A percentile compares a stretch with the other conserved stretches of the same genome.
phyloP scores from a whole-genome alignment of 2,329 filamentous ascomycete species.

The Sclerotinia glacialis region DNA sequence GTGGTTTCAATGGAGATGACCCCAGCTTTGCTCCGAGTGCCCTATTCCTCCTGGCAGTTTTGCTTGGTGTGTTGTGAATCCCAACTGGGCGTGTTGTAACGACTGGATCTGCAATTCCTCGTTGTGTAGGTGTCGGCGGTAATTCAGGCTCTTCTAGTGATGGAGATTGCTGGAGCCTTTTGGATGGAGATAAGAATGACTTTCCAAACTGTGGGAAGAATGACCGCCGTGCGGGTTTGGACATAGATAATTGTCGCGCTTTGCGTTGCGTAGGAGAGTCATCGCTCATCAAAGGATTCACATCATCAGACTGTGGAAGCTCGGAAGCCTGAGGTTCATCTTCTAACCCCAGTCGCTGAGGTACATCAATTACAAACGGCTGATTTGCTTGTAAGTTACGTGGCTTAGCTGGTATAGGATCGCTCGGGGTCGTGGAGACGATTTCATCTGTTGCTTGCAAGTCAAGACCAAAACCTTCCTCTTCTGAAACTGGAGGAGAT shows the following conservation, averaged over 20 bases:
- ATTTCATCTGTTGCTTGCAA: background rate
- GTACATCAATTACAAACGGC: background rate
- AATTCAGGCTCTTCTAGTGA: slow-evolving; percentile 58
- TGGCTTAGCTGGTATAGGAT: slow-evolving; percentile 5
- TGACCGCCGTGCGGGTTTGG: slow-evolving; percentile 13
- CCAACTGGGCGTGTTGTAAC: slow-evolving; percentile 55
- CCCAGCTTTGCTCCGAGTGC: slow-evolving; percentile 33
- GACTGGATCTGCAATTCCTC: slow-evolving; percentile 50
- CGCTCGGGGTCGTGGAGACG: slow-evolving; percentile 8
- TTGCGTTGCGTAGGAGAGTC: slow-evolving; percentile 18
- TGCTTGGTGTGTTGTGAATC: slow-evolving; percentile 59
- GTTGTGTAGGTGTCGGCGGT: slow-evolving; percentile 55
- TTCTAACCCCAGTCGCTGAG: background rate
- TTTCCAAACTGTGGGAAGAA: background rate
- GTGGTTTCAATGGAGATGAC: slow-evolving; percentile 39
- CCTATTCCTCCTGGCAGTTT: slow-evolving; percentile 45
- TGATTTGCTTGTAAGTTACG: background rate
- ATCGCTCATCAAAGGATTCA: slow-evolving; percentile 16
- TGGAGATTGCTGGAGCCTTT: slow-evolving; percentile 1
- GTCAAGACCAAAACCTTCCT: background rate
- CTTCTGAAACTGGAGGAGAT: slow-evolving; percentile 2
- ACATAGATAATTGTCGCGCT: slow-evolving; percentile 17
- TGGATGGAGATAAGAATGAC: background rate
- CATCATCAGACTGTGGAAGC: slow-evolving; percentile 5
- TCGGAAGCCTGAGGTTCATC: background rate